Evolutionary conservation across 2,329 filamentous ascomycete species (phyloP).

Genomic region (Emergomyces orientalis): DNA sequence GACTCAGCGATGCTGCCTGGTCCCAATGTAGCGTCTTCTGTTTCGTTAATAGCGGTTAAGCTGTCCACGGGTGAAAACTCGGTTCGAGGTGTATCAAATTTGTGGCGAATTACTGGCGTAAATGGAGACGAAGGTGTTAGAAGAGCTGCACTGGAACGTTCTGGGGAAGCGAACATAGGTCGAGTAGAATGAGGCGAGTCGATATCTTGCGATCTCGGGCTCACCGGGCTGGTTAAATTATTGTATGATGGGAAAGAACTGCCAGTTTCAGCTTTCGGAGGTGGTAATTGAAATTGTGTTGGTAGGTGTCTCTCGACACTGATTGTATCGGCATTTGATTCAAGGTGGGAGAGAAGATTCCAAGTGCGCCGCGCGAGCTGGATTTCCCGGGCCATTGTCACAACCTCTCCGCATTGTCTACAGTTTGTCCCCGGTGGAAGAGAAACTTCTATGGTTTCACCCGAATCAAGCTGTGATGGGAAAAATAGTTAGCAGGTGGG

Average conservation of each 20-base stretch:
- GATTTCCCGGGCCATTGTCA: constrained; percentile 33
- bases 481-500: background rate
- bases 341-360: constrained; percentile 30
- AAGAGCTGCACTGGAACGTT: constrained; percentile 3
- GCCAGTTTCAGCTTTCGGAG: constrained; percentile 22
- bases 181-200: background rate
- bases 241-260: constrained; percentile 9
- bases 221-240: background rate
- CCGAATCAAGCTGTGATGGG: constrained; percentile 10
- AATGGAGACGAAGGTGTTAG: constrained; percentile 12
- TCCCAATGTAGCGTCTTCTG: background rate
- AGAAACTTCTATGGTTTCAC: constrained; percentile 10
- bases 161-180: background rate
- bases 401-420: constrained; percentile 25
- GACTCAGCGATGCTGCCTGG: background rate
- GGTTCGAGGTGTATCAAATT: constrained; percentile 4
- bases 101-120: constrained; percentile 6
- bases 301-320: constrained; percentile 33
- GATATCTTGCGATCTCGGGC: background rate
- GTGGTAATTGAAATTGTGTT: constrained; percentile 27
- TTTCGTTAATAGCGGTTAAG: constrained; percentile 10
- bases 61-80: constrained; percentile 9
- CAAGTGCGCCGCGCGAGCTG: constrained; percentile 28
- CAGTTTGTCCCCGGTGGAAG: constrained; percentile 25
- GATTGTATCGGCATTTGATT: constrained; percentile 31